These are phyloP conservation scores for Chloridella minuta DNA, from an alignment of 352 stramenopile species.

Conservation along the genomic window DNA sequence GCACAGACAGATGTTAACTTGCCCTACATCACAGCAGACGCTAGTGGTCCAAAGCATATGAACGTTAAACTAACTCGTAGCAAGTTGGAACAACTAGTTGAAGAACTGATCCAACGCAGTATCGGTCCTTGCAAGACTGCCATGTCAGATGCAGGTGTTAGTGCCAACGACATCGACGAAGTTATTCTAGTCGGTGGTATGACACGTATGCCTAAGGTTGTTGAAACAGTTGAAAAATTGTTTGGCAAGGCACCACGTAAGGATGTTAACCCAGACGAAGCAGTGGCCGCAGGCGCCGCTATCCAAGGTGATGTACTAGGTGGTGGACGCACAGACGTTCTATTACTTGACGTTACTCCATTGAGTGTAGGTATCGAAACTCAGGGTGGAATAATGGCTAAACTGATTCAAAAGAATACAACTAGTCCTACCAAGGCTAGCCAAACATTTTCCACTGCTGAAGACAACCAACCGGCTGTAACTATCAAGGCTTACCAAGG, in stretches of 20 bases:
- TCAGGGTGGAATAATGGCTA: conserved; percentile 81
- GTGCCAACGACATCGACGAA: conserved; percentile 73
- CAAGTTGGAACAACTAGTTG: conserved; percentile 70
- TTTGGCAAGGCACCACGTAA: conserved; percentile 73
- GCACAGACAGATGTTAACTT: conserved; percentile 72
- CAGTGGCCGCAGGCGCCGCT: conserved; percentile 80
- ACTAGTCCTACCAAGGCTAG: conserved; percentile 92
- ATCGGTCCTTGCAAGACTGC: conserved; percentile 63
- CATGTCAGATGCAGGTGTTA: conserved; percentile 35
- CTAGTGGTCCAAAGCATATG: conserved; percentile 78
- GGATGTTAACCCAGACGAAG: conserved; percentile 89
- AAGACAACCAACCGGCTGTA: conserved; percentile 67
- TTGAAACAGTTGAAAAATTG: conserved; percentile 62
- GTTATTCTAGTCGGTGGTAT: conserved; percentile 89
- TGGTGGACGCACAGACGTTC: conserved; percentile 84
- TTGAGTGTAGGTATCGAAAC: conserved; percentile 90
- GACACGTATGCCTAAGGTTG: conserved; percentile 78
- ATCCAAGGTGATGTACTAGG: conserved; percentile 77
- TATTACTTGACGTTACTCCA: conserved; percentile 83
- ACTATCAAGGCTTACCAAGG: conserved; percentile 88
- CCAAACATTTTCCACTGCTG: conserved; percentile 77
- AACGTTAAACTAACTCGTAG: conserved; percentile 66
- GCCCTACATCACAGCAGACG: conserved; percentile 88
- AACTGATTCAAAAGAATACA: conserved; percentile 71
- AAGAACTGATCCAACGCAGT: conserved; percentile 58